Evolutionary conservation across 1,284 basidiomycete genomes (phyloP), one percentile per base, ranked within the genome.

Genomic region (Coniferiporia sulphurascens): DNA sequence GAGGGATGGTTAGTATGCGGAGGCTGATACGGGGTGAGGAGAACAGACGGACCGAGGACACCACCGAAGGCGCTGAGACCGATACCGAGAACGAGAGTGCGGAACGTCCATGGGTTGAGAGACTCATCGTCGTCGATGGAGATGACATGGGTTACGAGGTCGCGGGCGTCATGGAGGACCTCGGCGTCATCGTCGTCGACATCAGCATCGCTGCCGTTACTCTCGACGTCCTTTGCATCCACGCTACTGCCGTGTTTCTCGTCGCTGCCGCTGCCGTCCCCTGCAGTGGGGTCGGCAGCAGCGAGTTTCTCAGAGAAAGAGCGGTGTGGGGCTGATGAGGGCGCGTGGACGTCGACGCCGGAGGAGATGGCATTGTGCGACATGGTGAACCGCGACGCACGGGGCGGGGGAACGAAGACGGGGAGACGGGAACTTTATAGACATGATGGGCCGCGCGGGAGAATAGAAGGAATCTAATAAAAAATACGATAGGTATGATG

Each of bases 141-240:
- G 78, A 82, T 80, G 74, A 70, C 67, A 76, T 48, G 82, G 66
- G 79, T 81, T 43, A 72, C 78, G 43, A 83, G 75, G 58, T 82
- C 81, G 43, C 76, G 73, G 62, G 77, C 78, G 61, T 71, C 71
- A 46, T 73, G 64, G 13, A 81, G 72, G 22, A 80, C 73, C 41
- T 73, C 70, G 48, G 64, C 66, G 34, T 54, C 17, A n/a, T n/a
- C 44, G 8, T 46, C 44, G 6, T 44, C 43, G 7, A n/a, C 17
- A 13, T 52, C 56, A 4, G 43, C 56, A 17, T 51, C 48, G 56
- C 36, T 58, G 1, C 49, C 44, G 9, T n/a, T 48, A 9, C 45
- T 49, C 49, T 58, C 56, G 6, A 58, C 50, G 21, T 58, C 56
- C 38, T 58, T 58, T 41, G 34, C 15, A 15, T 15, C 2, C 2